Evolutionary conservation across 2,329 filamentous ascomycete genomes (phyloP).

Genomic region (Fusarium odoratissimum): DNA sequence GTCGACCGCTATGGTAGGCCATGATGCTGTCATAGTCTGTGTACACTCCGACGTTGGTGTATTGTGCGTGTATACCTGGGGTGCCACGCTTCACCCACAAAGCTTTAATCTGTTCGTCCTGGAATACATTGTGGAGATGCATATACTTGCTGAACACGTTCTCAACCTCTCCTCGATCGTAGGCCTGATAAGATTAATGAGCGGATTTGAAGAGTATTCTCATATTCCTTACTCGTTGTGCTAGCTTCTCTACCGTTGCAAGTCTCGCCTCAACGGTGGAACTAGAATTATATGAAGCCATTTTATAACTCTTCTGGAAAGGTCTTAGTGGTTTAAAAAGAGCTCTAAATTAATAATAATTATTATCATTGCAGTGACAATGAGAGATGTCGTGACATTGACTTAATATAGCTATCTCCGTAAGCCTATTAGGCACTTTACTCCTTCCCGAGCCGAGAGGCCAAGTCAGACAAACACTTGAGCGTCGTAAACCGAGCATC

Average conservation of each 20-base stretch:
- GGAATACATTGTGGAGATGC: neutral
- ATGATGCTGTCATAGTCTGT: neutral
- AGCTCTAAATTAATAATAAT: too few species aligned
- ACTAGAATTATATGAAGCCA: neutral
- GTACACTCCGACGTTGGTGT: neutral
- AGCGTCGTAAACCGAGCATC: too few species aligned
- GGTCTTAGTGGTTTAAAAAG: neutral
- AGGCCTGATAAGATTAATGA: rapidly evolving
- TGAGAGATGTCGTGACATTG: rapidly evolving
- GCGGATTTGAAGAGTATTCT: rapidly evolving
- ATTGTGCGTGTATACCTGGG: neutral
- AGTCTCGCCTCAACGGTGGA: neutral
- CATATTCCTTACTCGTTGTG: rapidly evolving
- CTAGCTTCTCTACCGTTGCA: neutral
- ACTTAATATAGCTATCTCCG: neutral
- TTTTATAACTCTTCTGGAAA: neutral
- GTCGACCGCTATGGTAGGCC: neutral
- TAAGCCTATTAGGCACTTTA: rapidly evolving
- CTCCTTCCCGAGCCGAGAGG: neutral
- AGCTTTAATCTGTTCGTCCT: neutral
- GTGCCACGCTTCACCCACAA: neutral
- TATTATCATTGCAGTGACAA: neutral
- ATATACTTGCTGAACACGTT: neutral
- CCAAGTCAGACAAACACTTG: neutral
- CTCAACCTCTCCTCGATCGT: neutral